Evolutionary conservation across 805 yeast species (phyloP), one percentile per base, ranked within the genome.

Genomic region (Yarrowia sp.): DNA sequence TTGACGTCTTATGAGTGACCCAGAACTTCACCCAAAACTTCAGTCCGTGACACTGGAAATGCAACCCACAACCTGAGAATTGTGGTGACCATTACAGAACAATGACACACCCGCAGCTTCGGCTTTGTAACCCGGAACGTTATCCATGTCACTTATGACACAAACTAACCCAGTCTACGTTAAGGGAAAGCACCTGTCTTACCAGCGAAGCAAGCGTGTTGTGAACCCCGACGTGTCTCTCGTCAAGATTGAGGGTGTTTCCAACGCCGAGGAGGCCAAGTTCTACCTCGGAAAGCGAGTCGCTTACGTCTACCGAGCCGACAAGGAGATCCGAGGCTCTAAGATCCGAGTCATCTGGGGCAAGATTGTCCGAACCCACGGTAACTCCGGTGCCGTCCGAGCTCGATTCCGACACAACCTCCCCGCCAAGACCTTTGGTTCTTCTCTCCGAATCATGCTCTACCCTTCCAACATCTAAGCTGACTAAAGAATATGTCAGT

Each of bases 331-430:
- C 81, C 91, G 97, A 89, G 98, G 98, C 83, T 85, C 98, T 78
- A 94, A 95, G 88, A 91, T 94, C 87, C 92, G 98, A 87, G 98
- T 95, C 79, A 92, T 95, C 87, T 95, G 99, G 99, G 99, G 99
- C 69, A 94, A 94, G 87, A 87, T 95, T 77, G 86, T 96, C 86
- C 93, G 98, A 89, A 86, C 98, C 77, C 99, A 95, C 90, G 99
- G 99, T 84, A 91, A 87, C 93, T 85, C 89, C 79, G 99, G 99
- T 86, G 86, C 91, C 76, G 97, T 95, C 78, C 94, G 99, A 86
- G 98, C 99, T 80, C 91, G 88, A 85, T 95, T 95, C 96, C 93
- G 91, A 87, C 87, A 90, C 84, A 95, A 95, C 93, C 89, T 95
- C 81, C 99, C 99, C 84, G 93, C 99, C 78, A 93, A 93, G 91